Percentiles rank a stretch among this genome's conserved stretches.
These are phyloP conservation scores for Capsella bursapastoris DNA, from an alignment of 345 rosid genomes.

Conservation along the genomic window DNA sequence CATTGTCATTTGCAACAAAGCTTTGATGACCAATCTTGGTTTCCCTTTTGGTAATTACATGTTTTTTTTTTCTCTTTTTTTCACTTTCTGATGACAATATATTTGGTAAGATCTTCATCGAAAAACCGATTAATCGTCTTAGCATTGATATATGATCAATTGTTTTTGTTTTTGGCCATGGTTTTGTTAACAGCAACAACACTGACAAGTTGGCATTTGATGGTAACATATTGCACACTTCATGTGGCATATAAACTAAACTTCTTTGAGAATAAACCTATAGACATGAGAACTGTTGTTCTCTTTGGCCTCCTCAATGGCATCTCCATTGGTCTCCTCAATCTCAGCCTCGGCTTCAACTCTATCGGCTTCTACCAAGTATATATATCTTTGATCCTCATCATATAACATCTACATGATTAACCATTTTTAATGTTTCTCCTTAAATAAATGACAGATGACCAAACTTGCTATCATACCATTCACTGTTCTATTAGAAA, in stretches of 20 bases:
- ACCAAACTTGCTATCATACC: conserved; percentile 98
- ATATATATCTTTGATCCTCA: neutral
- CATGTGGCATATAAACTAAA: conserved; percentile 80
- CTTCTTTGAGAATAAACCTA: conserved; percentile 79
- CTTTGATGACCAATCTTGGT: conserved; percentile 98
- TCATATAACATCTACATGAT: conserved; percentile 4
- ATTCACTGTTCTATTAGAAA: conserved; percentile 93
- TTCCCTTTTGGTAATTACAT: conserved; percentile 86
- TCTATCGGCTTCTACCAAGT: conserved; percentile 99
- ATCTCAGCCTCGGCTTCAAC: conserved; percentile 96
- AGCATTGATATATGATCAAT: neutral
- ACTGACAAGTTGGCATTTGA: conserved; percentile 94
- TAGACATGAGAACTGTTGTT: conserved; percentile 86
- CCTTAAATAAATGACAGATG: conserved; percentile 62
- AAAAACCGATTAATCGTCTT: neutral
- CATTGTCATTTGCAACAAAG: conserved; percentile 99
- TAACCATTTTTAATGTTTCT: conserved; percentile 15
- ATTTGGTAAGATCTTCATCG: neutral
- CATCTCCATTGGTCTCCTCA: conserved; percentile 89
- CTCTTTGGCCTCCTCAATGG: conserved; percentile 97
- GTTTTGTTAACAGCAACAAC: conserved; percentile 71
- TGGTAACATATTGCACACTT: conserved; percentile 93
- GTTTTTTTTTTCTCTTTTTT: conserved; percentile 6
- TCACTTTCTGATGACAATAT: neutral
- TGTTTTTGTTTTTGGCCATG: neutral